Percentiles rank a stretch among this genome's conserved stretches.
Evolutionary conservation across 495 filamentous ascomycete genomes (phyloP).

Genomic region (Astrocystis sublimbata): DNA sequence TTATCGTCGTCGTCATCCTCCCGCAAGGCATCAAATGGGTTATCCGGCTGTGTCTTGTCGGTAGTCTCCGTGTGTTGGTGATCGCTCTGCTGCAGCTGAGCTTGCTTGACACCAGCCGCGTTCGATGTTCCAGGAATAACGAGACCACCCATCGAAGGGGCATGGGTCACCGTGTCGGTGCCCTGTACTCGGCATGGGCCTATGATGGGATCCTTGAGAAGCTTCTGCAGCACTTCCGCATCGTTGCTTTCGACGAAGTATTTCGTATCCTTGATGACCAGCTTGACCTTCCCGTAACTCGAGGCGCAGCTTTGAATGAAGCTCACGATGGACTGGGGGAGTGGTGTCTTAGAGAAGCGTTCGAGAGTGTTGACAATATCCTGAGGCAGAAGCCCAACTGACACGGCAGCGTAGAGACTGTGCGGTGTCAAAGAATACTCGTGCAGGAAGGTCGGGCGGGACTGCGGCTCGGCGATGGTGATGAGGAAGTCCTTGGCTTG

Average conservation of each 20-base stretch:
- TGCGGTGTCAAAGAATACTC: slow-evolving; percentile 91
- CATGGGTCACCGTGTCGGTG: slow-evolving; percentile 72
- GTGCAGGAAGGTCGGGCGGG: slow-evolving; percentile 82
- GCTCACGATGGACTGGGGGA: slow-evolving; percentile 73
- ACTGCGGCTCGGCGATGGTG: slow-evolving; percentile 91
- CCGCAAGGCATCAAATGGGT: slow-evolving; percentile 58
- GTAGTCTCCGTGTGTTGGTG: slow-evolving; percentile 25
- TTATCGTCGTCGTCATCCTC: slow-evolving; percentile 93
- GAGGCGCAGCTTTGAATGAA: slow-evolving; percentile 85
- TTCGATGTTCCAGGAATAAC: slow-evolving; percentile 95
- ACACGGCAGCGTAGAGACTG: slow-evolving; percentile 92
- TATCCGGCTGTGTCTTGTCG: slow-evolving; percentile 39
- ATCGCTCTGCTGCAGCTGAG: slow-evolving; percentile 40
- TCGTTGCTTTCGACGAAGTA: slow-evolving; percentile 94
- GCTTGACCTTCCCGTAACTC: slow-evolving; percentile 92
- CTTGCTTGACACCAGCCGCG: slow-evolving; percentile 80
- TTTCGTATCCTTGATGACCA: slow-evolving; percentile 89
- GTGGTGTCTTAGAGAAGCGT: slow-evolving; percentile 78
- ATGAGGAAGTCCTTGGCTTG: slow-evolving; percentile 94
- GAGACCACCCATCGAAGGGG: slow-evolving; percentile 83
- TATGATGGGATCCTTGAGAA: slow-evolving; percentile 63
- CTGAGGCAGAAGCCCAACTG: slow-evolving; percentile 78
- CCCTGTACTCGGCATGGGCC: slow-evolving; percentile 48
- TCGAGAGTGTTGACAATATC: slow-evolving; percentile 91
- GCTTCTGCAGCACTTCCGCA: slow-evolving; percentile 75